Evolutionary conservation across 345 rosid genomes (phyloP), one percentile per base, ranked within the genome.

Genomic region (Reutealis trisperma): DNA sequence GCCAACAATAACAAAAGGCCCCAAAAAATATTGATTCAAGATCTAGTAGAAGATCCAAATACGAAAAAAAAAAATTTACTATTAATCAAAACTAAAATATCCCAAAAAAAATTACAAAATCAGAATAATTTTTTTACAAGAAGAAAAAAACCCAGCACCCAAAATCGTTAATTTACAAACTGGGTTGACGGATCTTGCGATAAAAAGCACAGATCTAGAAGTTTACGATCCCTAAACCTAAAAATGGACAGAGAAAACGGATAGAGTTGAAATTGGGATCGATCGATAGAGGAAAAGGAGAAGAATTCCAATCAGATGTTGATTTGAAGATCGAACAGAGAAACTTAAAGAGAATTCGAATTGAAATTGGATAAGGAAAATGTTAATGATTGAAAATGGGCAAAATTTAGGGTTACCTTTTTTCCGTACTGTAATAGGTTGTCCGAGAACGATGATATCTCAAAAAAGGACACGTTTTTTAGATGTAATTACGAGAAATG

Each of bases 211-310:
- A 74, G 64, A 83, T 73, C 68, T 62, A 71, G 67, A 52, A 44
- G 18, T 7, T 60, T 24, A 6, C 12, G 57, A 74, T 77, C 74
- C 86, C 81, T 77, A 85, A 80, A 83, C 83, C 80, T 80, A 78
- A 32, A 85, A 70, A 76, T 49, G 2, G 51, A n/a, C 25, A 32
- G 49, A 64, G 22, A 21, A 4, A 51, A 76, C 44, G 63, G 60
- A 27, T 30, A 57, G 11, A 18, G 49, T 22, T 9, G 22, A 82
- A 73, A 60, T 12, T 15, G 41, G 70, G 68, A 78, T 76, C 74
- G 45, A 75, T 78, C 60, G 65, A 82, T 13, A 80, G 79, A 68
- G 42, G 24, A 45, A 19, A 62, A 54, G 16, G 41, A 64, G 51
- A 24, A 52, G 12, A 59, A 61, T 60, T 27, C 45, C 13, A 37